phyloP scores from a whole-genome alignment of 805 yeast species.

The Candida tibetensis region DNA sequence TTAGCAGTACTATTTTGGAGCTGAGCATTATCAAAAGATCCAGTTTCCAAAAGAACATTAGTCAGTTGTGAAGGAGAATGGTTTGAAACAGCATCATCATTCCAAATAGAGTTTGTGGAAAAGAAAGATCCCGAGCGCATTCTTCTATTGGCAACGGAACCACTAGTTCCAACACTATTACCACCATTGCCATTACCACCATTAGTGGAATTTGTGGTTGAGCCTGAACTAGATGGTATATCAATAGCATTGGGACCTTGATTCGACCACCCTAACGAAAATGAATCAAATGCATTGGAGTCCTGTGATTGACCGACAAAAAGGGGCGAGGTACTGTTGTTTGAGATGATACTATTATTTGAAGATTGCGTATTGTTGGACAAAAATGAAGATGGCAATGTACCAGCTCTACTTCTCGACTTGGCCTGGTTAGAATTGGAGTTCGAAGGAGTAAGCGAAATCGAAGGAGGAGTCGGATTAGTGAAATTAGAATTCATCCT shows the following conservation, averaged over 20 bases:
- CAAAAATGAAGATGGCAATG: constrained; percentile 63
- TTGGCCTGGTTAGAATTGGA: constrained; percentile 18
- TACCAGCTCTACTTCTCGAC: constrained; percentile 72
- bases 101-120: constrained; percentile 56
- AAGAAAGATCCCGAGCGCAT: constrained; percentile 57
- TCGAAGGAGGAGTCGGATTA: constrained; percentile 31
- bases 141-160: constrained; percentile 27
- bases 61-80: constrained; percentile 16
- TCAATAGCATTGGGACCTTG: constrained; percentile 18
- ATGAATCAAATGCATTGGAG: constrained; percentile 14
- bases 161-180: constrained; percentile 16
- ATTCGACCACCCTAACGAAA: constrained; percentile 13
- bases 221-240: constrained; percentile 14
- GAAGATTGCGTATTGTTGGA: constrained; percentile 5
- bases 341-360: constrained; percentile 9
- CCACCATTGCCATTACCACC: constrained; percentile 13
- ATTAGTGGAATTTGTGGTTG: constrained; percentile 11
- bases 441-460: constrained; percentile 28
- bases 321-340: constrained; percentile 7
- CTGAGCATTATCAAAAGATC: constrained; percentile 11
- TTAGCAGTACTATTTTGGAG: constrained; percentile 8
- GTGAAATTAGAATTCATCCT: constrained; percentile 5
- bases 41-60: constrained; percentile 14
- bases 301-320: constrained; percentile 5
- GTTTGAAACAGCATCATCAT: constrained; percentile 37